phyloP scores from a whole-genome alignment of 1,284 basidiomycete species.

The Boletus semigastroideus region DNA sequence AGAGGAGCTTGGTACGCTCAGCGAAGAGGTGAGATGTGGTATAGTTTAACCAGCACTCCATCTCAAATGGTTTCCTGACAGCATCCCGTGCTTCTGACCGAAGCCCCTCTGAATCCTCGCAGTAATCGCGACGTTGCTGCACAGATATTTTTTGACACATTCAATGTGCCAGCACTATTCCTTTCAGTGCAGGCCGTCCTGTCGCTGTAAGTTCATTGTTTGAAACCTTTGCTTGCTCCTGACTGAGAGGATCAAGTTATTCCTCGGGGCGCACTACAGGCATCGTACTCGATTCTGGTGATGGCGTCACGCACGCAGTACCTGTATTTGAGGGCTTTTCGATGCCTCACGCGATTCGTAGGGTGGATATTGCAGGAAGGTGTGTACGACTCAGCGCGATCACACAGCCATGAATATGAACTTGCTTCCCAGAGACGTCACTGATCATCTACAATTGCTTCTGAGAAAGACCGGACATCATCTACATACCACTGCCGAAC shows the following conservation, averaged over 20 bases:
- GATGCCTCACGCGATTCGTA: constrained; percentile 96
- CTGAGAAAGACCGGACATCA: constrained; percentile 95
- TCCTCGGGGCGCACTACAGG: constrained; percentile 99
- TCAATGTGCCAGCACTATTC: constrained; percentile 98
- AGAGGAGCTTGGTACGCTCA: constrained; percentile 90
- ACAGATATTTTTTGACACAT: constrained; percentile 98
- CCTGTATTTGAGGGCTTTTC: constrained; percentile 99
- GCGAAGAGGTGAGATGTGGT: constrained; percentile 78
- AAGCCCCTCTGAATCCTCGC: constrained; percentile 93
- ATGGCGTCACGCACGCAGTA: constrained; percentile 98
- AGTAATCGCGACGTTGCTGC: constrained; percentile 94
- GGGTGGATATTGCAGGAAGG: constrained; percentile 96
- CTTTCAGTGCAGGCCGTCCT: constrained; percentile 97
- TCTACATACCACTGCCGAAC: constrained; percentile 95
- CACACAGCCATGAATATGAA: constrained; percentile 14
- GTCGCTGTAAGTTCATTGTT: constrained; percentile 68
- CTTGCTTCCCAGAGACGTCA: constrained; percentile 74
- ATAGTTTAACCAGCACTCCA: not conserved
- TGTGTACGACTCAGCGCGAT: constrained; percentile 35
- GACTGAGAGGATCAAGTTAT: constrained; percentile 61
- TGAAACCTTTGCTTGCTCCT: constrained; percentile 3
- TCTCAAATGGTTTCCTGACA: constrained; percentile 37
- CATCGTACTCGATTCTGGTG: constrained; percentile 97
- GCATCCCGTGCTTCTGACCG: constrained; percentile 95
- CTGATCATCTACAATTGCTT: constrained; percentile 92